Conservation (phyloP, 139 green algal species). For the Chloropicon primus region DNA sequence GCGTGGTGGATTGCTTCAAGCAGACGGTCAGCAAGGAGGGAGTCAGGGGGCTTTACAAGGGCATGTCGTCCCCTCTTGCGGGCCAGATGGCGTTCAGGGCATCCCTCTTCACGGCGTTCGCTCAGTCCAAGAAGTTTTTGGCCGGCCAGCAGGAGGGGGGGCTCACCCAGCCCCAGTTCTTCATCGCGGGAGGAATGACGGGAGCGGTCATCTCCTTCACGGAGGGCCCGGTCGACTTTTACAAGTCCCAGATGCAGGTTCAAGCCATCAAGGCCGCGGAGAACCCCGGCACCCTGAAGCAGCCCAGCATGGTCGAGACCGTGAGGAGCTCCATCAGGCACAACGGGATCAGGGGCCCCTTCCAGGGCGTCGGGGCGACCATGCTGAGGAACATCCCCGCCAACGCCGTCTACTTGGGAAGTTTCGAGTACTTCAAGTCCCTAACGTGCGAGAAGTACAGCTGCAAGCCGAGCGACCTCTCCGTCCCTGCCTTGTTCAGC, state of each 20-base stretch:
- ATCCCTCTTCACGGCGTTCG: slow-evolving; percentile 75
- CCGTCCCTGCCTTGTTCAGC: slow-evolving; percentile 28
- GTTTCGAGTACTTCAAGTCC: slow-evolving; percentile 80
- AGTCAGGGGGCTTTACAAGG: slow-evolving; percentile 79
- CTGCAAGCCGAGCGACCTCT: slow-evolving; percentile 7
- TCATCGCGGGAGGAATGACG: slow-evolving; percentile 65
- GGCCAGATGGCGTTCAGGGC: slow-evolving; percentile 89
- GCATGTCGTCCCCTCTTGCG: slow-evolving; percentile 73
- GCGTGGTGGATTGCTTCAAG: slow-evolving; percentile 68
- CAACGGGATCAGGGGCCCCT: slow-evolving; percentile 63
- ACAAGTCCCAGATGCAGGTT: slow-evolving; percentile 89
- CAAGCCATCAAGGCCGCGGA: slow-evolving; percentile 72
- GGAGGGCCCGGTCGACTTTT: slow-evolving; percentile 89
- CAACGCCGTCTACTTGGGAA: slow-evolving; percentile 84
- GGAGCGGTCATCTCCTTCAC: slow-evolving; percentile 72
- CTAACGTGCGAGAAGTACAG: background rate
- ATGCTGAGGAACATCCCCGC: slow-evolving; percentile 79
- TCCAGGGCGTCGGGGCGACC: slow-evolving; percentile 70
- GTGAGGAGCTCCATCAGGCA: slow-evolving; percentile 48
- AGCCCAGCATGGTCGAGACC: slow-evolving; percentile 48
- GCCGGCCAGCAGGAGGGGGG: slow-evolving; percentile 20
- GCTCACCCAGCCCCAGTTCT: slow-evolving; percentile 45
- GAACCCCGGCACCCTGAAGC: slow-evolving; percentile 41
- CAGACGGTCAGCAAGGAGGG: slow-evolving; percentile 87
- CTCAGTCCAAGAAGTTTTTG: slow-evolving; percentile 61